phyloP scores from a whole-genome alignment of 2,329 filamentous ascomycete species.

The Aspergillus oerlinghausenensis region DNA sequence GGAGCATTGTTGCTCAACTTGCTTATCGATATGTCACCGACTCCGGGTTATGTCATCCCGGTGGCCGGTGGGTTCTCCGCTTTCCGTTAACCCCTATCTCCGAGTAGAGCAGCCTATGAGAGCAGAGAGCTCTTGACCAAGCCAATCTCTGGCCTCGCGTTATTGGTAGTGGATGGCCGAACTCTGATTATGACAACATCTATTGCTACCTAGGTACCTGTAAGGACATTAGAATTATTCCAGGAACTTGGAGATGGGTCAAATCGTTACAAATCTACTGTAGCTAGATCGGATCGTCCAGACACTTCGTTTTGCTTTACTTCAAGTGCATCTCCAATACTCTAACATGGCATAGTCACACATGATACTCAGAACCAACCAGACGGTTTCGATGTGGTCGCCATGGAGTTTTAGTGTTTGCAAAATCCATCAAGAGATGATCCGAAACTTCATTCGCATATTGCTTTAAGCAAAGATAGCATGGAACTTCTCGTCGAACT shows the following conservation, averaged over 20 bases:
- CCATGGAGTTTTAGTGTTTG: not conserved
- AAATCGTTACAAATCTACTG: not conserved
- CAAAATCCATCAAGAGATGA: not conserved
- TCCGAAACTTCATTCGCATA: not conserved
- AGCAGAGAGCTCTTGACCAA: not conserved
- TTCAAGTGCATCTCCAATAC: too few relatives aligned
- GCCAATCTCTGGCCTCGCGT: not conserved
- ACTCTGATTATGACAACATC: too few relatives aligned
- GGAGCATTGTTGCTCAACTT: not conserved
- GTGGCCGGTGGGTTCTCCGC: conserved; percentile 1
- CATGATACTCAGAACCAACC: not conserved
- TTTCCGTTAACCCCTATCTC: conserved; percentile 19
- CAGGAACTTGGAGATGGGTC: too few relatives aligned
- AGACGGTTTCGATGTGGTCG: not conserved
- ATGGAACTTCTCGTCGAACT: conserved; percentile 34
- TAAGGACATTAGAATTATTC: too few relatives aligned
- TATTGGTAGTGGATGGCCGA: not conserved
- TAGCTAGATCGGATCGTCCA: not conserved
- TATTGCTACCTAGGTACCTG: not conserved
- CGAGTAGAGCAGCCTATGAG: not conserved
- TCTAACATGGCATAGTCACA: not conserved
- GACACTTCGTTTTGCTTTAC: not conserved
- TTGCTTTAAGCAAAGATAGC: conserved; percentile 26
- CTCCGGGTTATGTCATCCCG: conserved; percentile 5
- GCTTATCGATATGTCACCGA: conserved; percentile 18